Conservation (phyloP, 345 rosid species). For the Euclidium syriacum region DNA sequence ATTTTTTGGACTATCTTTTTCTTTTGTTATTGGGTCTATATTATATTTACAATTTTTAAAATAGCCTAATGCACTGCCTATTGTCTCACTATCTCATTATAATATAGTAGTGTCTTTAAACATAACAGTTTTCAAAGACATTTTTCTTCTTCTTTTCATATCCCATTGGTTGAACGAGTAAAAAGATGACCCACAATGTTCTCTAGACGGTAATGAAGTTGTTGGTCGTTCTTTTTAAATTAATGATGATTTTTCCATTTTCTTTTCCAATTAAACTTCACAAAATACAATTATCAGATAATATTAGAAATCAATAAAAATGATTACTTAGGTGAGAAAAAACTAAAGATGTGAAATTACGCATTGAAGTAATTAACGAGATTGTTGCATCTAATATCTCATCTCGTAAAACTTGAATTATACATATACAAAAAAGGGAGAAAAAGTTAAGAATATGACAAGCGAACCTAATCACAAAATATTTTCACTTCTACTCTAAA, state of each 20-base stretch:
- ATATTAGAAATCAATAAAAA: background rate
- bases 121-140: background rate
- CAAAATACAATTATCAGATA: background rate
- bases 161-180: constrained; percentile 27
- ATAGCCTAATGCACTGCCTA: background rate
- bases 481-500: constrained; percentile 4
- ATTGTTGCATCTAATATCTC: constrained; percentile 9
- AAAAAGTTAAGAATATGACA: background rate
- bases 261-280: background rate
- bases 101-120: background rate
- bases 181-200: constrained; percentile 27
- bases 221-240: constrained; percentile 9
- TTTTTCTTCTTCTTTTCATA: background rate
- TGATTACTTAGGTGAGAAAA: background rate
- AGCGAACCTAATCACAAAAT: constrained; percentile 19
- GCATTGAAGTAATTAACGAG: constrained; percentile 1
- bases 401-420: constrained; percentile 3
- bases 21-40: background rate
- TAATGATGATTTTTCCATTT: background rate
- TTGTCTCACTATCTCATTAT: background rate
- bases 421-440: background rate
- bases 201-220: constrained; percentile 14
- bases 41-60: background rate
- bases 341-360: background rate
- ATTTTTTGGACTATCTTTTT: constrained; percentile 18